phyloP scores from a whole-genome alignment of 495 filamentous ascomycete species.

The Podospora anserina region DNA sequence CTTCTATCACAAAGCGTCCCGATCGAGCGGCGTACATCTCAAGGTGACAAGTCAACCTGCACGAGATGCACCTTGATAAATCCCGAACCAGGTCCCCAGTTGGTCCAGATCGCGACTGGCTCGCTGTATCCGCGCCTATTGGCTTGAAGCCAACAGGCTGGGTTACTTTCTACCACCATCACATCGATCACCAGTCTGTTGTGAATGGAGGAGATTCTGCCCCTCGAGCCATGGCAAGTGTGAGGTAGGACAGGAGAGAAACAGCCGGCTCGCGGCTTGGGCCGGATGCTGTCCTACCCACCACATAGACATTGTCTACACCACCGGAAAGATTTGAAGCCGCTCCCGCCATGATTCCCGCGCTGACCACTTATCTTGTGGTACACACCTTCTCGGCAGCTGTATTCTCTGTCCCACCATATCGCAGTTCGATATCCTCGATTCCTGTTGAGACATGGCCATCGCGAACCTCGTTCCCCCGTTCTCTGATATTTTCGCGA shows the following conservation, averaged over 20 bases:
- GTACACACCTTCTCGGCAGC: not conserved
- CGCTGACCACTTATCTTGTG: not conserved
- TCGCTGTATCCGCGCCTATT: not conserved
- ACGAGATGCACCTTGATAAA: not conserved
- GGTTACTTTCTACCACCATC: not conserved
- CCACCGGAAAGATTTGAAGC: not conserved
- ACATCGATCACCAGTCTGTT: not conserved
- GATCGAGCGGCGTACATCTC: constrained; percentile 4
- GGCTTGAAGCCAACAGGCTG: not conserved
- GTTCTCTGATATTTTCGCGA: not conserved
- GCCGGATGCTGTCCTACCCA: constrained; percentile 1
- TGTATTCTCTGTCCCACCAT: not conserved
- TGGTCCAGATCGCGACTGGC: constrained; percentile 3
- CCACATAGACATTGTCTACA: not conserved
- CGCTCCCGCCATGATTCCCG: not conserved
- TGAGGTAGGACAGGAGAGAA: not conserved
- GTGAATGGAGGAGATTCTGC: not conserved
- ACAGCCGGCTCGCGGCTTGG: not conserved
- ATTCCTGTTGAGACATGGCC: no score
- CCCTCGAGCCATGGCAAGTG: not conserved
- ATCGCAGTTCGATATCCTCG: not conserved
- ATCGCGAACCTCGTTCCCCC: not conserved
- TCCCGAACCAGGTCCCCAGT: not conserved
- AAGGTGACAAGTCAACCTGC: not conserved
- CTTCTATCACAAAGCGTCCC: not conserved